Percentiles rank a stretch among this genome's conserved stretches.
Evolutionary conservation across 164 flowering plant species (phyloP).

Genomic region (Vitis rupestris): DNA sequence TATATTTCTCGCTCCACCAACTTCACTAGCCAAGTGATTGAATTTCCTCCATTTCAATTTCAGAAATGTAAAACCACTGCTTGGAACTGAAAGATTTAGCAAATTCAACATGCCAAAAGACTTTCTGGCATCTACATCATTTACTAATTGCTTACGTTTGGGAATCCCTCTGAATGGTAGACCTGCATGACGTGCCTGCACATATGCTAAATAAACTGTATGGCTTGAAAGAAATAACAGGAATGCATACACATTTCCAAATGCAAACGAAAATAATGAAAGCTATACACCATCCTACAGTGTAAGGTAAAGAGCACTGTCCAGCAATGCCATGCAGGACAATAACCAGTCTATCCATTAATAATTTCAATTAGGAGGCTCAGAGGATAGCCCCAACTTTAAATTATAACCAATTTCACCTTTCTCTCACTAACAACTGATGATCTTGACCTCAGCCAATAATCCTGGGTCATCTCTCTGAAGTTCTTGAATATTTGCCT

Average conservation of each 20-base stretch:
- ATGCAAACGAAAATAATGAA: not conserved
- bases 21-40: slow-evolving; percentile 48
- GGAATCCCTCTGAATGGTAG: slow-evolving; percentile 23
- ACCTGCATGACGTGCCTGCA: slow-evolving; percentile 59
- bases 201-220: slow-evolving; percentile 54
- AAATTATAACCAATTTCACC: not conserved
- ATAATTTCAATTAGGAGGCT: too few relatives aligned
- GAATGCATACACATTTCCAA: slow-evolving; percentile 1
- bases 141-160: slow-evolving; percentile 15
- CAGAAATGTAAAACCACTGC: slow-evolving; percentile 31
- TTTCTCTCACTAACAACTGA: slow-evolving; percentile 31
- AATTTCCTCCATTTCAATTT: slow-evolving; percentile 79
- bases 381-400: too few relatives aligned
- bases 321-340: not conserved
- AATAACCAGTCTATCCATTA: not conserved
- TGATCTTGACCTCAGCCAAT: slow-evolving; percentile 49
- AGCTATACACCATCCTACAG: not conserved
- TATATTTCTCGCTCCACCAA: slow-evolving; percentile 82
- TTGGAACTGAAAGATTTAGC: slow-evolving; percentile 17
- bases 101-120: slow-evolving; percentile 18
- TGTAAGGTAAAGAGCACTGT: not conserved
- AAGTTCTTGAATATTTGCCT: slow-evolving; percentile 81
- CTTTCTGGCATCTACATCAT: slow-evolving; percentile 14
- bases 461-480: slow-evolving; percentile 71
- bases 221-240: slow-evolving; percentile 33